These are phyloP conservation scores for Spergularia marina DNA, from an alignment of 148 eudicot species.

Conservation along the genomic window DNA sequence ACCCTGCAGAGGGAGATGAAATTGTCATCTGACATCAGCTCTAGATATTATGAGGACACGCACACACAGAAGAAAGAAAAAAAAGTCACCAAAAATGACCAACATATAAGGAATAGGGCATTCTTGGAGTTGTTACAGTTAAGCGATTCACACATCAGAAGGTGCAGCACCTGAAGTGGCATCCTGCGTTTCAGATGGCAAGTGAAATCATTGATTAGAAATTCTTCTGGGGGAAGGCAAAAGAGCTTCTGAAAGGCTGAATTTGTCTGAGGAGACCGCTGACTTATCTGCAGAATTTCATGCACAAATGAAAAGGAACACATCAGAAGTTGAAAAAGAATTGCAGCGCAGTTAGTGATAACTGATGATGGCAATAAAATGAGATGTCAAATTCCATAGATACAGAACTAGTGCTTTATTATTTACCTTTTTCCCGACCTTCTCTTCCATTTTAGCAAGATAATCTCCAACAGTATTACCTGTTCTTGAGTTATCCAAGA, in stretches of 20 bases:
- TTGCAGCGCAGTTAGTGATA: not conserved
- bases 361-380: not conserved
- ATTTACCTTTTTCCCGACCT: slow-evolving; percentile 94
- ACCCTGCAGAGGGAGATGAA: slow-evolving; percentile 51
- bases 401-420: not conserved
- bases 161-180: slow-evolving; percentile 79
- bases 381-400: slow-evolving; percentile 2
- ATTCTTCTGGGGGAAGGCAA: slow-evolving; percentile 93
- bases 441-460: slow-evolving; percentile 88
- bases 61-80: not conserved
- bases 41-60: not conserved
- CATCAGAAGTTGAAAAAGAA: slow-evolving; percentile 2
- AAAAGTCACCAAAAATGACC: not conserved
- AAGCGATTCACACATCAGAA: not conserved
- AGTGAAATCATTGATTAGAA: slow-evolving; percentile 90
- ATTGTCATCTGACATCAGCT: not conserved
- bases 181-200: slow-evolving; percentile 93
- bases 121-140: not conserved
- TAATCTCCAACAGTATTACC: slow-evolving; percentile 73
- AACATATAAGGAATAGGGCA: not conserved
- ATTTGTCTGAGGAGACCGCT: slow-evolving; percentile 94
- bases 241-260: slow-evolving; percentile 97
- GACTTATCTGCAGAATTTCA: slow-evolving; percentile 50
- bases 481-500: slow-evolving; percentile 75
- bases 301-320: slow-evolving; percentile 1